Conservation (phyloP, 257 asterid genomes). For the Solanum chiquidenum region DNA sequence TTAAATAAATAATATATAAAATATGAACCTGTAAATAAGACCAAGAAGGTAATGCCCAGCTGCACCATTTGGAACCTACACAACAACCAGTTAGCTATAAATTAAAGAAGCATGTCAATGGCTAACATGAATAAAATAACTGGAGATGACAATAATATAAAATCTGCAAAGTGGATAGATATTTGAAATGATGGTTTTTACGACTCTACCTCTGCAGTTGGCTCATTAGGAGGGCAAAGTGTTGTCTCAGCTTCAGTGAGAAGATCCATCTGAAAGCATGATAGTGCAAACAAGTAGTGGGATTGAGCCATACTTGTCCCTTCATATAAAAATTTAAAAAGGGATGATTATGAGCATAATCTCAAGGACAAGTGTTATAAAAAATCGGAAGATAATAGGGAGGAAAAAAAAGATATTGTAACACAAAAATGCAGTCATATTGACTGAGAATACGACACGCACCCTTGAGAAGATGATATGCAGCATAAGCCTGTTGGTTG, state of each 20-base stretch:
- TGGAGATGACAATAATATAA: not conserved
- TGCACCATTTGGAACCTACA: too few species aligned
- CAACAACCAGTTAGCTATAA: too few species aligned
- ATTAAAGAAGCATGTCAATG: not conserved
- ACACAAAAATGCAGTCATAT: not conserved
- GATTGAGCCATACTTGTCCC: slow-evolving; percentile 70
- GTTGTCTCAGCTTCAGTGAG: slow-evolving; percentile 86
- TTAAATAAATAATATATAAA: too few species aligned
- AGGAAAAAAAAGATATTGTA: not conserved
- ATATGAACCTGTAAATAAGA: too few species aligned
- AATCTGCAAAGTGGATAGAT: not conserved
- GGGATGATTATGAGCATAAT: slow-evolving; percentile 3
- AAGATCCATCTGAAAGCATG: slow-evolving; percentile 96
- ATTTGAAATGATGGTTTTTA: not conserved
- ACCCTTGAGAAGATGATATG: slow-evolving; percentile 86
- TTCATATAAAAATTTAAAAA: slow-evolving; percentile 18
- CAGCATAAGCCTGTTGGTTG: slow-evolving; percentile 83
- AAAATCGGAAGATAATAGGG: not conserved
- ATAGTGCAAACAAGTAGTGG: slow-evolving; percentile 90
- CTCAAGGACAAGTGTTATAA: not conserved
- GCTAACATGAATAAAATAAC: not conserved
- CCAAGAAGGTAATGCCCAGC: too few species aligned
- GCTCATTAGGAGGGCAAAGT: slow-evolving; percentile 53
- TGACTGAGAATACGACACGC: not conserved
- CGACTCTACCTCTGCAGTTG: slow-evolving; percentile 55